Evolutionary conservation across 1,284 basidiomycete species (phyloP).

Genomic region (Ganoderma sinense): DNA sequence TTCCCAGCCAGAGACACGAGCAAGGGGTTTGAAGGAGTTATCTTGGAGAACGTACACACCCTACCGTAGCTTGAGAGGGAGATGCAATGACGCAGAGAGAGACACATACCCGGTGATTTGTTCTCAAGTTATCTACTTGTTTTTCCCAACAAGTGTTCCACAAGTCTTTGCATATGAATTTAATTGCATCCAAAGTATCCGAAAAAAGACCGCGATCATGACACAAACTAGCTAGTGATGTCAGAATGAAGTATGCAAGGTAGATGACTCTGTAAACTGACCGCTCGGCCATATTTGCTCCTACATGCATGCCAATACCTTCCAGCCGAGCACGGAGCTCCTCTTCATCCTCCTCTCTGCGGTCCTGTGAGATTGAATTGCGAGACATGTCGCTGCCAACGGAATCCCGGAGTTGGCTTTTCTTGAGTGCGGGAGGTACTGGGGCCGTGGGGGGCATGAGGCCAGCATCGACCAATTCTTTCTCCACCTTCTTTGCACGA

Average conservation of each 20-base stretch:
- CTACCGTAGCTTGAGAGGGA: conserved; percentile 46
- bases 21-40: conserved; percentile 86
- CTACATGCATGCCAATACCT: conserved; percentile 87
- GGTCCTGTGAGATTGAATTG: conserved; percentile 32
- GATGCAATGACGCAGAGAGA: neutral
- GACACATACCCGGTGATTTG: conserved; percentile 83
- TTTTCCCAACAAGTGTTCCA: conserved; percentile 91
- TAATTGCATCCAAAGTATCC: conserved; percentile 90
- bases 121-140: conserved; percentile 94
- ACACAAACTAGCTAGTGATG: conserved; percentile 61
- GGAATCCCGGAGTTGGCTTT: conserved; percentile 62
- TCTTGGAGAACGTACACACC: conserved; percentile 96
- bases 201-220: conserved; percentile 78
- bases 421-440: conserved; percentile 47
- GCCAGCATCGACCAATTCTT: conserved; percentile 79
- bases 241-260: neutral
- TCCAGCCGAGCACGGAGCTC: conserved; percentile 77
- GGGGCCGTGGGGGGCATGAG: conserved; percentile 59
- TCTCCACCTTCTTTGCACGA: conserved; percentile 69
- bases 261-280: conserved; percentile 43
- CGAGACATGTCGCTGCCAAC: conserved; percentile 54
- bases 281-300: conserved; percentile 88
- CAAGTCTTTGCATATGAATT: conserved; percentile 97
- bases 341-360: conserved; percentile 76
- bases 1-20: conserved; percentile 80